Percentiles rank a stretch among this genome's conserved stretches.
Conservation (phyloP, 495 filamentous ascomycete species). For the Neurospora sp. region DNA sequence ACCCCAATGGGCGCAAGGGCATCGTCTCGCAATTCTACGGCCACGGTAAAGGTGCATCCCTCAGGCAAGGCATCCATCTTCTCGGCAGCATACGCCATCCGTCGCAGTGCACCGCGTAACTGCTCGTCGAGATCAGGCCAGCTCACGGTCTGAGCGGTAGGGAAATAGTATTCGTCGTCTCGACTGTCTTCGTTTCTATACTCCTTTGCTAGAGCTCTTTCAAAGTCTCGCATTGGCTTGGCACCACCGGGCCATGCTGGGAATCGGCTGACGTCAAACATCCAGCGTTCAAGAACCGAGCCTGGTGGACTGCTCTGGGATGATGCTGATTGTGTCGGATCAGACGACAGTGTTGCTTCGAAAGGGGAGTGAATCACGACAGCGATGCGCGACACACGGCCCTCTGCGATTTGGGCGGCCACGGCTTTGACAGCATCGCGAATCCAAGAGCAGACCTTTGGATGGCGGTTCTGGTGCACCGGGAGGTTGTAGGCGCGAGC, state of each 20-base stretch:
- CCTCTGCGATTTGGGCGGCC: slow-evolving; percentile 50
- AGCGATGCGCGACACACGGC: slow-evolving; percentile 57
- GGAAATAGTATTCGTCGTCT: slow-evolving; percentile 2
- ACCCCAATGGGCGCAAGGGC: slow-evolving; percentile 63
- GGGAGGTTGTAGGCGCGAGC: slow-evolving; percentile 81
- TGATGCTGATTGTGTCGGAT: background rate
- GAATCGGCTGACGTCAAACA: slow-evolving; percentile 73
- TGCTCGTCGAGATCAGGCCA: slow-evolving; percentile 37
- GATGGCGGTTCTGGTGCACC: slow-evolving; percentile 82
- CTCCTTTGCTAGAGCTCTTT: slow-evolving; percentile 1
- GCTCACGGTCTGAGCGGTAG: slow-evolving; percentile 11
- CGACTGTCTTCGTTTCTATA: slow-evolving; percentile 1
- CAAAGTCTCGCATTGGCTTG: slow-evolving; percentile 17
- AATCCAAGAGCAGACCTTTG: slow-evolving; percentile 86
- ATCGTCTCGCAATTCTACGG: slow-evolving; percentile 71
- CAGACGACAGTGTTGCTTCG: background rate
- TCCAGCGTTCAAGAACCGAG: slow-evolving; percentile 63
- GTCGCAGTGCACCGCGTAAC: slow-evolving; percentile 39
- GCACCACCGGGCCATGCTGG: slow-evolving; percentile 44
- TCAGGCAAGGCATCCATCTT: slow-evolving; percentile 55
- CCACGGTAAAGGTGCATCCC: slow-evolving; percentile 77
- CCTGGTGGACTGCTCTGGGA: slow-evolving; percentile 10
- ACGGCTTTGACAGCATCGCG: slow-evolving; percentile 71
- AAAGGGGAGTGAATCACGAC: slow-evolving; percentile 60
- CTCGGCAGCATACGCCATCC: slow-evolving; percentile 45